These are phyloP conservation scores for Rhizophora apiculata DNA, from an alignment of 345 rosid species.

Conservation along the genomic window DNA sequence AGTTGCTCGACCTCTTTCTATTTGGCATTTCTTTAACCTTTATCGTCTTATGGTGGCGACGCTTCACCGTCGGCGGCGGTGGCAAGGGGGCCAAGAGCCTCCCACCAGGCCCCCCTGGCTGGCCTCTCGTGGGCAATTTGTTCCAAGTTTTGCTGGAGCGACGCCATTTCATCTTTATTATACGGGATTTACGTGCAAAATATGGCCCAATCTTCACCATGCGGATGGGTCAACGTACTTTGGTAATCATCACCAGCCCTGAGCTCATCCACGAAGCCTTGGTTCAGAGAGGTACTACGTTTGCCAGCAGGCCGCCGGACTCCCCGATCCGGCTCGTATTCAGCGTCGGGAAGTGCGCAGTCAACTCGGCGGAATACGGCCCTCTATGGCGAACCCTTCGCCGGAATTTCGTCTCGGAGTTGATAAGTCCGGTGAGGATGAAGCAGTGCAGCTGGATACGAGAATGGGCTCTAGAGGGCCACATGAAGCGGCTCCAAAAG, in stretches of 20 bases:
- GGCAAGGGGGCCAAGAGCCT: constrained; percentile 31
- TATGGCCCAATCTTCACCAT: constrained; percentile 91
- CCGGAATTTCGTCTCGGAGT: constrained; percentile 76
- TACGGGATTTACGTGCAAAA: constrained; percentile 61
- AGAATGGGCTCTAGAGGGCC: constrained; percentile 67
- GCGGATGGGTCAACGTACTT: constrained; percentile 95
- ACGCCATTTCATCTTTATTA: constrained; percentile 64
- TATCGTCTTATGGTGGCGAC: constrained; percentile 60
- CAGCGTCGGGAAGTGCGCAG: constrained; percentile 86
- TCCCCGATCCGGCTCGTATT: constrained; percentile 79
- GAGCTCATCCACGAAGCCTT: constrained; percentile 90
- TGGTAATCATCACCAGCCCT: constrained; percentile 69
- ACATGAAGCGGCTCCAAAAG: constrained; percentile 55
- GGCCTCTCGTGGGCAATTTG: constrained; percentile 86
- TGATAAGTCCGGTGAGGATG: constrained; percentile 63
- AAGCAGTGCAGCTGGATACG: constrained; percentile 88
- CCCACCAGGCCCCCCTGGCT: constrained; percentile 84
- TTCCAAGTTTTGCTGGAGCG: constrained; percentile 67
- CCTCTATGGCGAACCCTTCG: constrained; percentile 76
- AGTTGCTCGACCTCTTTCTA: constrained; percentile 10
- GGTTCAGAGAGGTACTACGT: constrained; percentile 56
- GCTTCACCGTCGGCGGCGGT: constrained; percentile 24
- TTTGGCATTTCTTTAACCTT: constrained; percentile 11
- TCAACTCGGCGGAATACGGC: constrained; percentile 86
- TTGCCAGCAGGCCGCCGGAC: constrained; percentile 81